A percentile compares a stretch with the other conserved stretches of the same genome.
Evolutionary conservation across 768 basidiomycete genomes (phyloP).

Genomic region (Asterophora parasitica): DNA sequence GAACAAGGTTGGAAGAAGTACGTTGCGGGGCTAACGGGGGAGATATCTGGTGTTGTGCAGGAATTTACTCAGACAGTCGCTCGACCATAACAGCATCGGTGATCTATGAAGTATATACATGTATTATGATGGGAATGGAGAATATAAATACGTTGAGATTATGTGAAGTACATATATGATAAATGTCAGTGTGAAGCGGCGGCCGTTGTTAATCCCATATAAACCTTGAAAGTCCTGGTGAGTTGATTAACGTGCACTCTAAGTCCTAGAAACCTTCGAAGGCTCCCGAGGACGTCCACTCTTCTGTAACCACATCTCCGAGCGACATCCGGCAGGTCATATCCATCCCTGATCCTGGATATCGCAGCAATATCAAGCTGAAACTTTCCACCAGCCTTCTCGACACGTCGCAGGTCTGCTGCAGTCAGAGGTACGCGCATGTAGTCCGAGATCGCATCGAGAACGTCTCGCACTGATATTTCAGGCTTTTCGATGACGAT

Average conservation of each 20-base stretch:
- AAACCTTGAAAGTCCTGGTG: constrained; percentile 40
- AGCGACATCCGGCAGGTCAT: constrained; percentile 36
- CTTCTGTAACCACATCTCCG: constrained; percentile 37
- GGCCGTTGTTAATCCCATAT: constrained; percentile 40
- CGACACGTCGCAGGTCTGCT: constrained; percentile 26
- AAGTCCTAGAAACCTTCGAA: constrained; percentile 42
- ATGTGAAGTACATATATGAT: neutral
- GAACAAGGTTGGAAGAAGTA: constrained; percentile 19
- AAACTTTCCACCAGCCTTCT: constrained; percentile 3
- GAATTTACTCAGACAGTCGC: constrained; percentile 16
- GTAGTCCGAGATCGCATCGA: constrained; percentile 46
- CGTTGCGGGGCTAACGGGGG: constrained; percentile 17
- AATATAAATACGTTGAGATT: neutral
- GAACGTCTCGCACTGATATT: constrained; percentile 40
- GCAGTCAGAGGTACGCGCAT: constrained; percentile 39
- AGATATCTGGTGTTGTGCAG: constrained; percentile 14
- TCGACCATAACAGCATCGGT: constrained; percentile 10
- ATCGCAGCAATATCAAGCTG: constrained; percentile 23
- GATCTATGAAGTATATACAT: neutral
- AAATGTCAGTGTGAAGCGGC: constrained; percentile 18
- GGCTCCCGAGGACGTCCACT: constrained; percentile 46
- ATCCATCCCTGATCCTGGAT: constrained; percentile 33
- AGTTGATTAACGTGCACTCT: constrained; percentile 28
- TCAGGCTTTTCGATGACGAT: constrained; percentile 34
- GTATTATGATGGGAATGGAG: no score